Conservation (phyloP, 768 basidiomycete genomes). For the Mycena leptocephala region DNA sequence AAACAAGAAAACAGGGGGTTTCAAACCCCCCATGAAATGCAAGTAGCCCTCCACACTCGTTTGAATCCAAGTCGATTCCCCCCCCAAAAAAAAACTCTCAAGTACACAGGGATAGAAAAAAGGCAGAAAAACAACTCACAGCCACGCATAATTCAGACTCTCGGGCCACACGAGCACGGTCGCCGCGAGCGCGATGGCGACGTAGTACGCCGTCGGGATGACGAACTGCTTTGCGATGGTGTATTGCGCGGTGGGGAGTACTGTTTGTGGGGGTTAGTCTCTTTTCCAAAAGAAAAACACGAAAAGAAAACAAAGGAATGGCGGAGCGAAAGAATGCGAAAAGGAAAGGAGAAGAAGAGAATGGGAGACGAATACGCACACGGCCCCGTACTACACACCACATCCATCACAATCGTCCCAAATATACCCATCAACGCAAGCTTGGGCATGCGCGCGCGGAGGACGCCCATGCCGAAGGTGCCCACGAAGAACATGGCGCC, state of each 20-base stretch:
- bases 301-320: not conserved
- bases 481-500: slow-evolving; percentile 63
- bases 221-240: slow-evolving; percentile 58
- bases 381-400: slow-evolving; percentile 42
- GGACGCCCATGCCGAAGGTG: slow-evolving; percentile 54
- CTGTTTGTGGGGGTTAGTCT: slow-evolving; percentile 36
- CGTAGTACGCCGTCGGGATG: slow-evolving; percentile 57
- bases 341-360: not conserved
- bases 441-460: slow-evolving; percentile 59
- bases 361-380: slow-evolving; percentile 12
- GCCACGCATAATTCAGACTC: slow-evolving; percentile 61
- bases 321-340: not conserved
- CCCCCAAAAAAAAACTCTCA: not conserved
- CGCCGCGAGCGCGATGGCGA: slow-evolving; percentile 57
- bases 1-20: not conserved
- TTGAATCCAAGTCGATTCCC: no score
- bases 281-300: not conserved
- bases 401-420: slow-evolving; percentile 61
- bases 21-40: no score
- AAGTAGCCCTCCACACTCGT: no score
- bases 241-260: slow-evolving; percentile 58
- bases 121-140: slow-evolving; percentile 39
- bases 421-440: slow-evolving; percentile 59
- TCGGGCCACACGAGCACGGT: slow-evolving; percentile 61
- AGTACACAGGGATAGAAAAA: not conserved